Base-by-base conservation (phyloP, 306 rosid species). In the Pyrus pyrifolia region DNA sequence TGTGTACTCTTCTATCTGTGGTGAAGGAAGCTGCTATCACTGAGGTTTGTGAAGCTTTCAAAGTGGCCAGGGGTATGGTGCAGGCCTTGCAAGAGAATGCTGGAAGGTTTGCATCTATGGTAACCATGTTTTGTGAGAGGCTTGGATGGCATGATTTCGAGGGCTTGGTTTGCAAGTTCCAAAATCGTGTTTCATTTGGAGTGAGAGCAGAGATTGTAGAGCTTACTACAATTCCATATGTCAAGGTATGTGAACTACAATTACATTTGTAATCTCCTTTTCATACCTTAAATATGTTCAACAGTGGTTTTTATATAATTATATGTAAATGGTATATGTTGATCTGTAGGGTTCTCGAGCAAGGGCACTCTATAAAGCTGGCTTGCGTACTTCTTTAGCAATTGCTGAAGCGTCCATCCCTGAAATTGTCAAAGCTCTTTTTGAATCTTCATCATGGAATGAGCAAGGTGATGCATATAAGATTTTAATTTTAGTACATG, bases 61-160 rank as follows among this genome's bases (percentile, higher is more conserved):
- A 87, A 83, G 97, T 95, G 83, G 97, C 96, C 67, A 88, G 98
- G 82, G 98, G 98, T 79, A 92, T 89, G 97, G 98, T 95, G 53
- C 97, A 95, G 87, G 90, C 92, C 73, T 87, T 95, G 83, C 97
- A 92, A 87, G 98, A 95, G 86, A 95, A 87, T 85, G 97, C 97
- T 53, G 98, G 98, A 79, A 92, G 97, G 88, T 92, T 95, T 87
- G 98, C 98, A 71, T 90, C 97, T 27, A 95, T 92, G 98, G 97
- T 95, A 75, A 77, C 97, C 69, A 89, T 88, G 78, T 95, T 95
- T 72, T 95, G 97, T 80, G 98, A 92, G 82, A 90, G 98, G 88
- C 96, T 92, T 81, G 97, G 97, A 38, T 95, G 98, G 98, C 87
- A 89, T 64, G 98, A 92, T 86, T 85, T 95, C 58, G 96, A 92